These are phyloP conservation scores for Sugiyamaella mastotermitis DNA, from an alignment of 805 yeast species.

Conservation along the genomic window DNA sequence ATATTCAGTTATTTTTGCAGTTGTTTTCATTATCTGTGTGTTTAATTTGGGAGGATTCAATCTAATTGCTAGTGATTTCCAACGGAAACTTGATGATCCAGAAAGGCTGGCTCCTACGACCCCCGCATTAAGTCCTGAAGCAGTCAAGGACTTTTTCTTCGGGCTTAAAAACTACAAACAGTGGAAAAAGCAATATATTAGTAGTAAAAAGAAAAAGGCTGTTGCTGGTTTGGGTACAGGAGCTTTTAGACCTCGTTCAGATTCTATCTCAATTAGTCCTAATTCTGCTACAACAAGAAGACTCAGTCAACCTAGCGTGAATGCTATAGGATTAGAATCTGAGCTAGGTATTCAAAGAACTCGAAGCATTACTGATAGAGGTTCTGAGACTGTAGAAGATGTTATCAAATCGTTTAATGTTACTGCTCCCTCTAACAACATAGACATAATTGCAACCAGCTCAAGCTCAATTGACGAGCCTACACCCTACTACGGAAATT, in stretches of 20 bases:
- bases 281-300: conserved; percentile 2
- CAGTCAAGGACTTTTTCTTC: no score
- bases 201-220: no score
- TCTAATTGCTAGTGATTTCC: conserved; percentile 65
- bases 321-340: no score
- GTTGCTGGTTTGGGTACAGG: conserved; percentile 1
- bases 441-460: no score
- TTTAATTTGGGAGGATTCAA: conserved; percentile 74
- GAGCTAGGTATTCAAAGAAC: not conserved
- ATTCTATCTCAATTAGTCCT: conserved; percentile 3
- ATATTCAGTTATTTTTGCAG: conserved; percentile 69
- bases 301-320: not conserved
- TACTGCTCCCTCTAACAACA: no score
- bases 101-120: not conserved
- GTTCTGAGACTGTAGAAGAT: conserved; percentile 12
- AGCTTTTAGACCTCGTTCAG: not conserved
- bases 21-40: conserved; percentile 59
- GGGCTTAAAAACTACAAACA: no score
- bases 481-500: not conserved
- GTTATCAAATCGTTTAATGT: conserved; percentile 11
- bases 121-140: conserved; percentile 2
- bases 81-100: conserved; percentile 16
- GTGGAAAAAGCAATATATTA: no score
- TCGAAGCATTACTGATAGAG: not conserved
- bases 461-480: no score